Conservation (phyloP, 2,329 filamentous ascomycete species). For the Pseudogymnoascus sp. region DNA sequence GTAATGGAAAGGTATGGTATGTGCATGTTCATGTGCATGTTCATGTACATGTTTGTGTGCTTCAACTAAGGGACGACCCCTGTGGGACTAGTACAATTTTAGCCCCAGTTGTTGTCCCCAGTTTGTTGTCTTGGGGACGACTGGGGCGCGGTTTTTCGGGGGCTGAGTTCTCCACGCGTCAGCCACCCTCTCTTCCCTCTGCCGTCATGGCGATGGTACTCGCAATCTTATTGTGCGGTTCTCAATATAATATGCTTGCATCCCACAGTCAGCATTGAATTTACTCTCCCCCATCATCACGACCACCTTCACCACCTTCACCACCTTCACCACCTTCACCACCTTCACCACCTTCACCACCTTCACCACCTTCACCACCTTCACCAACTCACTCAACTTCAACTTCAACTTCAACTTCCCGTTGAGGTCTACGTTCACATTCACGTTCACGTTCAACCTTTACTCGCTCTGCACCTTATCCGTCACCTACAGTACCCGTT, state of each 20-base stretch:
- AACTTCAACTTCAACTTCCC: neutral
- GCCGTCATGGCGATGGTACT: neutral
- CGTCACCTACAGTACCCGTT: neutral
- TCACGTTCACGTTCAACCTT: neutral
- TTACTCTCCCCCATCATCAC: neutral
- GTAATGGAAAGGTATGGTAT: neutral
- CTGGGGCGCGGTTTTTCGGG: slow-evolving; percentile 5
- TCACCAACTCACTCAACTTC: neutral
- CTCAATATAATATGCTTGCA: slow-evolving; percentile 4
- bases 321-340: neutral
- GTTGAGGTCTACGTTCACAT: neutral
- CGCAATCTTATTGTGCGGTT: slow-evolving; percentile 2
- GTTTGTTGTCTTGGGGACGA: neutral
- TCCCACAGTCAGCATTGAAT: slow-evolving; percentile 11
- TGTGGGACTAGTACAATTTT: neutral
- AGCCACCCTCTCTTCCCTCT: neutral
- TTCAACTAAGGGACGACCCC: neutral
- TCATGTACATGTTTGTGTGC: neutral
- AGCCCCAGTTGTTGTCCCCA: neutral
- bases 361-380: neutral
- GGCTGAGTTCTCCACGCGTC: slow-evolving; percentile 5
- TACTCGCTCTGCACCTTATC: slow-evolving; percentile 2
- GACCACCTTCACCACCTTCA: neutral
- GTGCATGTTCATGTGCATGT: neutral
- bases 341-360: neutral